Evolutionary conservation across 1,139 yeast genomes (phyloP), one percentile per base, ranked within the genome.

Genomic region (Blastobotrys buckinghamii): DNA sequence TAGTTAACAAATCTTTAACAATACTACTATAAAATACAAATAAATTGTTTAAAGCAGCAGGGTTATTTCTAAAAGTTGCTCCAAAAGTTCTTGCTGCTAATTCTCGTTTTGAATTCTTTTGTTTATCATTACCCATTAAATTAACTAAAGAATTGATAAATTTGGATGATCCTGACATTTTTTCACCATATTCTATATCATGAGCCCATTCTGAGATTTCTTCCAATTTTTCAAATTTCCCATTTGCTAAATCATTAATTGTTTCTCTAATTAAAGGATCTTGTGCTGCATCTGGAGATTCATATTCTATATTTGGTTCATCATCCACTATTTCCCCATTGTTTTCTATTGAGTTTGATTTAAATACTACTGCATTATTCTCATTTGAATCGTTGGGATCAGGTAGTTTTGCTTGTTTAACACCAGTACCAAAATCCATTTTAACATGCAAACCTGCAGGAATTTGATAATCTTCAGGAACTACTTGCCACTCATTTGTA

Each of bases 391-490:
- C 16, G 7, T 55, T 50, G 1, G 58, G 59, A 27, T 50, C 59
- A 20, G 72, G 76, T 60, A 73, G 47, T 45, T 50, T 56, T 1
- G 95, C 96, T 62, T 83, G 86, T 60, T 74, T 78, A 37, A 68
- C 64, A 26, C 83, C 80, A 0, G 89, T 82, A 26, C 83, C 88
- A 49, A 85, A 68, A 63, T 87, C 77, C 59, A 84, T 62, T 59
- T 87, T 71, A 41, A 84, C 80, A 65, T 88, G 95, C 41, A 88
- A 68, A 0, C 96, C 96, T 16, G 34, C 47, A 1, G 96, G 95
- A 7, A 87, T 74, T 15, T 76, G 74, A 61, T 85, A 95, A 15
- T 84, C 86, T 52, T 76, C 81, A 62, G 70, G 75, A 8, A 89
- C 77, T 1, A 61, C 61, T 69, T 82, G 81, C 95, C 96, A 89